These are phyloP conservation scores for Nakazawaea peltata DNA, from an alignment of 805 yeast genomes.

Conservation along the genomic window DNA sequence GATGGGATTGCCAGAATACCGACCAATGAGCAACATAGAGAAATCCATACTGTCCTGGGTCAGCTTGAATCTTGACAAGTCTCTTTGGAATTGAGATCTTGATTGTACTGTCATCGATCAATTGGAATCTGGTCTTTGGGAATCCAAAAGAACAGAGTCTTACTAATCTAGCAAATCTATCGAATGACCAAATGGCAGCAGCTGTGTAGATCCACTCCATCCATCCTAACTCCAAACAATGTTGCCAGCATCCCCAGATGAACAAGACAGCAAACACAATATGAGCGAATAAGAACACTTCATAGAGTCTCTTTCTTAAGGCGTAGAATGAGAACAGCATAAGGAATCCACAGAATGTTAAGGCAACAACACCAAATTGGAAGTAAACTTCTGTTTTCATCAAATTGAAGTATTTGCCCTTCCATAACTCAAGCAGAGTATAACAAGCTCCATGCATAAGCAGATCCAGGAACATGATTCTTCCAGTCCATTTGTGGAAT, in stretches of 20 bases:
- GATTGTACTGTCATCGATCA: constrained; percentile 13
- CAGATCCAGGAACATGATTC: constrained; percentile 19
- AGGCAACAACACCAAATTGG: constrained; percentile 28
- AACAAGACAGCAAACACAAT: constrained; percentile 32
- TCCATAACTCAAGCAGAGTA: constrained; percentile 22
- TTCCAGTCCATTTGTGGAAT: constrained; percentile 39
- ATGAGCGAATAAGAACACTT: constrained; percentile 37
- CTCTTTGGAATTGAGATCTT: constrained; percentile 32
- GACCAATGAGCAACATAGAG: constrained; percentile 37
- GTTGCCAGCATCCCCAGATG: constrained; percentile 37
- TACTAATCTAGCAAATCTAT: constrained; percentile 48
- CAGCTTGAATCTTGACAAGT: constrained; percentile 46
- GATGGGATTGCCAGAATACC: constrained; percentile 61
- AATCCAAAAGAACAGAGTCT: constrained; percentile 34
- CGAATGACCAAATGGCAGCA: constrained; percentile 64
- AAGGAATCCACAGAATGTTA: constrained; percentile 19
- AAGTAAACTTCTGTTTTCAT: constrained; percentile 7
- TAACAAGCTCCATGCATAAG: constrained; percentile 21
- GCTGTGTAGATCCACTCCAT: constrained; percentile 43
- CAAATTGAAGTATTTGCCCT: background rate
- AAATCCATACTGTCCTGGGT: constrained; percentile 59
- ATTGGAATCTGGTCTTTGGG: constrained; percentile 10
- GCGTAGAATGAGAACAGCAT: constrained; percentile 22
- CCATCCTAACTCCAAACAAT: constrained; percentile 40
- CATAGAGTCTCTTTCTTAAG: constrained; percentile 31